phyloP scores from a whole-genome alignment of 768 basidiomycete species.

The Pisolithus albus region DNA sequence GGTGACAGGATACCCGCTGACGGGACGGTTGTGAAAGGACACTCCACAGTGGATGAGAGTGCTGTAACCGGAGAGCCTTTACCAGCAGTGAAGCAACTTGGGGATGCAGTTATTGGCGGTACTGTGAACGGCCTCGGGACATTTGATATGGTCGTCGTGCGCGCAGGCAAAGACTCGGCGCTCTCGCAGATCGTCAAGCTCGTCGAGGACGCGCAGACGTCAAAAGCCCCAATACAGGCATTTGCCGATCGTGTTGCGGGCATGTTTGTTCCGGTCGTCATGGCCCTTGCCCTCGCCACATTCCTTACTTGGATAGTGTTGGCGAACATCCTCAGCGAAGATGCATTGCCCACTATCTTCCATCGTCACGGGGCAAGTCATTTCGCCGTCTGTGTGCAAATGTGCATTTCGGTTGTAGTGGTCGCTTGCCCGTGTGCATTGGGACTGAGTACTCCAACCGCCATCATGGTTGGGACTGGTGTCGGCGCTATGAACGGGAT shows the following conservation, averaged over 20 bases:
- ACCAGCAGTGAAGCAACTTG: slow-evolving; percentile 76
- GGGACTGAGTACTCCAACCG: slow-evolving; percentile 93
- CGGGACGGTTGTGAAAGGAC: slow-evolving; percentile 80
- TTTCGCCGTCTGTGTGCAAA: slow-evolving; percentile 86
- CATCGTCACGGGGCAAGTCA: slow-evolving; percentile 74
- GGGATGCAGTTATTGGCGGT: slow-evolving; percentile 89
- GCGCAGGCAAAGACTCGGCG: slow-evolving; percentile 94
- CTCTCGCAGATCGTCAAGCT: slow-evolving; percentile 93
- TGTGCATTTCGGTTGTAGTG: slow-evolving; percentile 96
- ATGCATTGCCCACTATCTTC: slow-evolving; percentile 77
- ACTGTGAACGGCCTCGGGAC: slow-evolving; percentile 97
- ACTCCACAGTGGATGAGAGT: slow-evolving; percentile 89
- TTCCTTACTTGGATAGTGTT: slow-evolving; percentile 81
- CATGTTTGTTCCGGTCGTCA: slow-evolving; percentile 89
- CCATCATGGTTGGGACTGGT: slow-evolving; percentile 99
- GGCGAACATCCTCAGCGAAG: slow-evolving; percentile 48
- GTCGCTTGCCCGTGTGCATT: slow-evolving; percentile 98
- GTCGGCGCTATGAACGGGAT: slow-evolving; percentile 97
- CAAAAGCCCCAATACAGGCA: slow-evolving; percentile 95
- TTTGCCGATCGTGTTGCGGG: slow-evolving; percentile 95
- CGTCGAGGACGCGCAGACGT: slow-evolving; percentile 97
- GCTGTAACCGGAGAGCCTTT: slow-evolving; percentile 94
- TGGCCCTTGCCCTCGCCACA: slow-evolving; percentile 73
- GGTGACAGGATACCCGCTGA: slow-evolving; percentile 97
- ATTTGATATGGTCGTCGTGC: slow-evolving; percentile 92